Evolutionary conservation across 768 basidiomycete species (phyloP).

Genomic region (Tremella mesenterica): DNA sequence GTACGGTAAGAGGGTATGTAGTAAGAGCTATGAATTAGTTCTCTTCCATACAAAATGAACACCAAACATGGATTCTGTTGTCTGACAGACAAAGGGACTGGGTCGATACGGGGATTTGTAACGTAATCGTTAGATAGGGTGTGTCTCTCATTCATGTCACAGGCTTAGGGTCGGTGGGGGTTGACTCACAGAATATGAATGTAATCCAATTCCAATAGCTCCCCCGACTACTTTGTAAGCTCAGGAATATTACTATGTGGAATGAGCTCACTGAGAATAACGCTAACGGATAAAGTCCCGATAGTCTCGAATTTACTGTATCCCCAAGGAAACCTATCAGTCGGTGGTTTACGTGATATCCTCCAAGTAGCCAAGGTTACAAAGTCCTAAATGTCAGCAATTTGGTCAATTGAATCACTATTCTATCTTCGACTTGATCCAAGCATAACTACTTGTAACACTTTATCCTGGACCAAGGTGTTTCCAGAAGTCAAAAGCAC

Average conservation of each 20-base stretch:
- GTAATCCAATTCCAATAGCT: slow-evolving; percentile 56
- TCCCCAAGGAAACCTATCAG: slow-evolving; percentile 50
- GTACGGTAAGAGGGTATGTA: slow-evolving; percentile 61
- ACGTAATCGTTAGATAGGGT: too few relatives aligned
- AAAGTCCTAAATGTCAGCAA: slow-evolving; percentile 53
- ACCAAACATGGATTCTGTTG: too few relatives aligned
- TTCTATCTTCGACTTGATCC: neutral
- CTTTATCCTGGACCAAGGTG: neutral
- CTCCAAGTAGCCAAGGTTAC: slow-evolving; percentile 85
- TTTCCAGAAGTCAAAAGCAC: too few relatives aligned
- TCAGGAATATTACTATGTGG: neutral
- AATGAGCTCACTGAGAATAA: slow-evolving; percentile 61
- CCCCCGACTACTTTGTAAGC: slow-evolving; percentile 20
- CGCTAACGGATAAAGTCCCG: slow-evolving; percentile 80
- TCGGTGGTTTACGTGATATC: slow-evolving; percentile 71
- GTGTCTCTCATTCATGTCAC: neutral
- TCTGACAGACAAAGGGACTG: neutral
- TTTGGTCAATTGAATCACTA: neutral
- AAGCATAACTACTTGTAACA: neutral
- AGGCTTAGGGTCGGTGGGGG: neutral
- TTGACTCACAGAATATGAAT: slow-evolving; percentile 57
- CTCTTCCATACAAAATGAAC: too few relatives aligned
- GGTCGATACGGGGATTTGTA: neutral
- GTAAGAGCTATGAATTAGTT: slow-evolving; percentile 53
- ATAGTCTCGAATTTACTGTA: slow-evolving; percentile 78